Base-by-base conservation (phyloP, 768 basidiomycete species). In the Kwoniella sp. region DNA sequence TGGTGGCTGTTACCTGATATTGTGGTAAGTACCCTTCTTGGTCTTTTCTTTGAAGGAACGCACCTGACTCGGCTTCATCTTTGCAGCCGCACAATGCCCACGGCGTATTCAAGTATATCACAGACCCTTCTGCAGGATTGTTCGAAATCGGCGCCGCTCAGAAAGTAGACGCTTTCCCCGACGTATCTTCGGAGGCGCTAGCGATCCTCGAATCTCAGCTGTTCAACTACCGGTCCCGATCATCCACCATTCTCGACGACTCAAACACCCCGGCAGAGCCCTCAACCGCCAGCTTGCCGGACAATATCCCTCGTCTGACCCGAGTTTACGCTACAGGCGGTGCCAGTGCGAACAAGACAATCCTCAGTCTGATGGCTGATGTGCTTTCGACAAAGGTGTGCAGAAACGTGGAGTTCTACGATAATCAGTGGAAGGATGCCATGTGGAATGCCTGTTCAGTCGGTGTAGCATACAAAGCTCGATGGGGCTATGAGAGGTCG, bases 1-100 rank as follows among this genome's bases (percentile, higher is more conserved):
- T 92, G 90, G 82, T 93, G 90, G 81, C 87, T 88, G 1, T 83
- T 90, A 26, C 88, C 86, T 15, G 92, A 94, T 80, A 94, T 94
- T 78, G 92, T 94, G 62, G 74, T 76, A 50, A 55, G 73, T 66
- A 6, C 47, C 40, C 22, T 57, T 8, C 24, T 24, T 15, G n/a
- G n/a, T n/a, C n/a, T n/a, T n/a, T n/a, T n/a, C n/a, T n/a, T n/a
- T 49, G 40, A 37, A 40, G 17, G 17, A 24, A 46, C 24, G 10
- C 33, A 7, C 37, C 22, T 13, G 9, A 44, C 25, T 10, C 55
- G 37, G 55, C 15, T 26, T 22, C 12, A n/a, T 46, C 29, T 29
- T 15, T 33, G 33, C 33, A 76, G 74, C 91, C 92, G 2, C 86
- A 87, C 19, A 85, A 85, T 59, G 88, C 90, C 7, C 77, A 84